These are phyloP conservation scores for Cucumis melo DNA, from an alignment of 306 rosid species.

Conservation along the genomic window DNA sequence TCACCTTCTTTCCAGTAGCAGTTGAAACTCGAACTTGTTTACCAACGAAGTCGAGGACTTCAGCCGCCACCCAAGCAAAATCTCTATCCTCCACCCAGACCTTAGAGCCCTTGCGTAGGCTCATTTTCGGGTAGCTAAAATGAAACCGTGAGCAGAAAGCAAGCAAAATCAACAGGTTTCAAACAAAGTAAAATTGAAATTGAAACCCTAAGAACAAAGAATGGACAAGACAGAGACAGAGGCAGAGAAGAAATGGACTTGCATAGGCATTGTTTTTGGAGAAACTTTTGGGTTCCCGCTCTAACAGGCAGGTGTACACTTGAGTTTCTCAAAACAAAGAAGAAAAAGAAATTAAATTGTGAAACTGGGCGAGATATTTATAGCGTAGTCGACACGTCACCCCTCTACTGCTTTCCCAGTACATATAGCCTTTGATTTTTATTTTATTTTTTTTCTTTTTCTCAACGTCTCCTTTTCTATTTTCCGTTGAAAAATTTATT, in stretches of 20 bases:
- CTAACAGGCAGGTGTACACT: constrained; percentile 27
- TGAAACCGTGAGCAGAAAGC: background rate
- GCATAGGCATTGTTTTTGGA: constrained; percentile 21
- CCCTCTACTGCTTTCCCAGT: background rate
- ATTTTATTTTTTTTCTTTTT: too few species aligned
- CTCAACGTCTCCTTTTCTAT: background rate
- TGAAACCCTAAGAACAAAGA: constrained; percentile 40
- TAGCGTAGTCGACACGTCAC: constrained; percentile 19
- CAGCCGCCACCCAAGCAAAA: constrained; percentile 67
- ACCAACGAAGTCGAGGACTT: constrained; percentile 37
- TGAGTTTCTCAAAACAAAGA: constrained; percentile 3
- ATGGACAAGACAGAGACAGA: constrained; percentile 9
- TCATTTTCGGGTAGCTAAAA: constrained; percentile 33
- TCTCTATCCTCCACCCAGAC: constrained; percentile 73
- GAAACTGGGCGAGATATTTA: constrained; percentile 14
- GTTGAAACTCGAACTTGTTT: constrained; percentile 30
- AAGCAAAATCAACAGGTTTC: constrained; percentile 1
- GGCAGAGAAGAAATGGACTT: constrained; percentile 2
- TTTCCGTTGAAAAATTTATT: background rate
- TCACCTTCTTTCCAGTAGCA: constrained; percentile 67
- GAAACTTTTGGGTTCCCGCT: constrained; percentile 78
- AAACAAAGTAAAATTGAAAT: constrained; percentile 3
- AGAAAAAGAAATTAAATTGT: constrained; percentile 17
- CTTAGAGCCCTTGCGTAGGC: constrained; percentile 59
- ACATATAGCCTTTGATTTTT: background rate